phyloP scores from a whole-genome alignment of 2,329 filamentous ascomycete species.

The Monilinia polystroma region DNA sequence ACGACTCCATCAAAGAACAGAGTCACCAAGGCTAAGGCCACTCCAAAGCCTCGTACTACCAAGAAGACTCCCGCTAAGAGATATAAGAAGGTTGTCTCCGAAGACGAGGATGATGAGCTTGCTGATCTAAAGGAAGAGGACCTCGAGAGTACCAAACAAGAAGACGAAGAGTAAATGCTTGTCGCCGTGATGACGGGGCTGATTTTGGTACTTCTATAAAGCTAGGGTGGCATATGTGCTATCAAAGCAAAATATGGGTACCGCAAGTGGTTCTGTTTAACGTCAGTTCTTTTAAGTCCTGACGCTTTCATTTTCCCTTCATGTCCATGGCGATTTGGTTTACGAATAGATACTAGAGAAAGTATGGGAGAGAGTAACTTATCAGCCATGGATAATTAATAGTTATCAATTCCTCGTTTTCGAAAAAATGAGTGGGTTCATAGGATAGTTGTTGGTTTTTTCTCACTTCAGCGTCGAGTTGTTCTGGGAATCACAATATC shows the following conservation, averaged over 20 bases:
- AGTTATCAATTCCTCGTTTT: slow-evolving; percentile 1
- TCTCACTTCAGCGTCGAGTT: neutral
- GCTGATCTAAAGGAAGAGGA: slow-evolving; percentile 15
- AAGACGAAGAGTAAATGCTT: neutral
- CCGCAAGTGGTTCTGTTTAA: slow-evolving; percentile 7
- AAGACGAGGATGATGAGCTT: slow-evolving; percentile 13
- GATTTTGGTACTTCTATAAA: neutral
- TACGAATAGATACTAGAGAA: neutral
- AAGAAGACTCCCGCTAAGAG: slow-evolving; percentile 29
- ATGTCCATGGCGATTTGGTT: slow-evolving; percentile 1
- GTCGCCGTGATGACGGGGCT: neutral
- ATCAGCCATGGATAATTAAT: slow-evolving; percentile 10
- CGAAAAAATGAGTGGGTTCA: neutral
- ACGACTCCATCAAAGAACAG: slow-evolving; percentile 23
- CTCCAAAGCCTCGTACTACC: slow-evolving; percentile 15
- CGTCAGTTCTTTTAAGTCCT: slow-evolving; percentile 1
- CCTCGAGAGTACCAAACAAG: neutral
- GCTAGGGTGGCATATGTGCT: neutral
- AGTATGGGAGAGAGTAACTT: neutral
- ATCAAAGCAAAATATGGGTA: neutral
- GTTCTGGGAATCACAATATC: slow-evolving; percentile 6
- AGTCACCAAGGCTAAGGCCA: slow-evolving; percentile 21
- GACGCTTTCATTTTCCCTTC: neutral
- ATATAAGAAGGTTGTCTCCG: slow-evolving; percentile 16
- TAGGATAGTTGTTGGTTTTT: slow-evolving; percentile 1